Percentiles rank a stretch among this genome's conserved stretches.
These are phyloP conservation scores for Vigna hirtella DNA, from an alignment of 306 rosid genomes.

Conservation along the genomic window DNA sequence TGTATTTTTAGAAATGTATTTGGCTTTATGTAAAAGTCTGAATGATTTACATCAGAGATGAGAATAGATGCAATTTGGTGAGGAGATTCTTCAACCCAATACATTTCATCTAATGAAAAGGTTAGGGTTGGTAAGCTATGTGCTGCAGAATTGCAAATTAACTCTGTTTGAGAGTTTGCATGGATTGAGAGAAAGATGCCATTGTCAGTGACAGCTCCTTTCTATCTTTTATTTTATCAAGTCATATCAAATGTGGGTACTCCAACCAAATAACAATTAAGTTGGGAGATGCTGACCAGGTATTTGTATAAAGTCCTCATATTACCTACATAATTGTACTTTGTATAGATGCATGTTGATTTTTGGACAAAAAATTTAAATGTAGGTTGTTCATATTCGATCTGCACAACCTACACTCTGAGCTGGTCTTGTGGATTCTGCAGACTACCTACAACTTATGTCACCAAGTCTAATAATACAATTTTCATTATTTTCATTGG, in stretches of 20 bases:
- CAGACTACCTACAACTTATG: too few species aligned
- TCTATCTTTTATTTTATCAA: background rate
- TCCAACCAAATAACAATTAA: background rate
- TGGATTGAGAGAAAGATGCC: background rate
- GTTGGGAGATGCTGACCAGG: too few species aligned
- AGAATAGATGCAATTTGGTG: slow-evolving; percentile 3
- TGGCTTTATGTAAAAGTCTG: background rate
- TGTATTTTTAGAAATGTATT: background rate
- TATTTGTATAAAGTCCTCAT: too few species aligned
- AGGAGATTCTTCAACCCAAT: slow-evolving; percentile 13
- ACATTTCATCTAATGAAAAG: slow-evolving; percentile 6
- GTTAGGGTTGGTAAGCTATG: background rate
- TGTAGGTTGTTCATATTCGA: too few species aligned
- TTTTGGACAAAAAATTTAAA: too few species aligned
- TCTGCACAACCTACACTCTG: too few species aligned
- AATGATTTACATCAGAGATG: background rate
- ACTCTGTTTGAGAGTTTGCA: background rate
- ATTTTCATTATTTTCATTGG: too few species aligned
- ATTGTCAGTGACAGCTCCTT: background rate
- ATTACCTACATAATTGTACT: too few species aligned
- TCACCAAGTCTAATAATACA: too few species aligned
- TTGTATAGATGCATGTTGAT: too few species aligned
- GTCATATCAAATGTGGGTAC: background rate
- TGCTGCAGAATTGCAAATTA: background rate
- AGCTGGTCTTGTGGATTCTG: too few species aligned